Evolutionary conservation across 2,329 filamentous ascomycete genomes (phyloP), one percentile per base, ranked within the genome.

Genomic region (Daldinia sp.): DNA sequence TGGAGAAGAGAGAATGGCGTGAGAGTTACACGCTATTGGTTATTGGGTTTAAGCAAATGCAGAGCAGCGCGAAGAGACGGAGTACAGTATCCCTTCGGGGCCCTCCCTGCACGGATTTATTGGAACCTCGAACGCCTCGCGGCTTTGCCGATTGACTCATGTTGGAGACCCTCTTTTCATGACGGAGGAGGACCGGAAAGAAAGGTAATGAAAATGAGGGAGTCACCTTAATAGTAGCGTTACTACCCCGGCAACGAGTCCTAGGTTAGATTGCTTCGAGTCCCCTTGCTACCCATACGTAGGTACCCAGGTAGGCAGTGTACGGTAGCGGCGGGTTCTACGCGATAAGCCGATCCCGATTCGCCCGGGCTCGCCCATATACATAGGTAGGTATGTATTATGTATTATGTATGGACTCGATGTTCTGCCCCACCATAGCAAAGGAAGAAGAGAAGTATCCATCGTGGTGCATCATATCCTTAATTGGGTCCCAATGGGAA

Each of bases 131-230:
- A 54, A 30, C 30, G 32, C 41, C 41, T 49, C 27, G 17, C 48
- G 21, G 49, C 51, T 67, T n/a, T 19, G 58, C 64, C 58, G 61
- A 51, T 67, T 67, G 64, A 67, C 64, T 67, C 64, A 67, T 64
- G 11, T 10, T 10, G 29, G 41, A 41, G 21, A 29, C 30, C 19
- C 25, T 30, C 35, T 53, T 53, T 52, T 52, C 56, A 58, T 58
- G 57, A 66, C 60, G 56, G 49, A 62, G 58, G 29, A 53, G 59
- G 50, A 30, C 51, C 54, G 52, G 60, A 41, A 32, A 30, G 58
- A 61, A 45, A 51, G 49, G 55, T 23, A 17, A 19, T 23, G 48
- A 51, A 13, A 47, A 52, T 32, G 51, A n/a, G 34, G 51, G 29
- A 55, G 17, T 35, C 41, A 37, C 30, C 11, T 45, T 57, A 48